These are phyloP conservation scores for Bruguiera hainesii DNA, from an alignment of 441 rosid genomes.

Conservation along the genomic window DNA sequence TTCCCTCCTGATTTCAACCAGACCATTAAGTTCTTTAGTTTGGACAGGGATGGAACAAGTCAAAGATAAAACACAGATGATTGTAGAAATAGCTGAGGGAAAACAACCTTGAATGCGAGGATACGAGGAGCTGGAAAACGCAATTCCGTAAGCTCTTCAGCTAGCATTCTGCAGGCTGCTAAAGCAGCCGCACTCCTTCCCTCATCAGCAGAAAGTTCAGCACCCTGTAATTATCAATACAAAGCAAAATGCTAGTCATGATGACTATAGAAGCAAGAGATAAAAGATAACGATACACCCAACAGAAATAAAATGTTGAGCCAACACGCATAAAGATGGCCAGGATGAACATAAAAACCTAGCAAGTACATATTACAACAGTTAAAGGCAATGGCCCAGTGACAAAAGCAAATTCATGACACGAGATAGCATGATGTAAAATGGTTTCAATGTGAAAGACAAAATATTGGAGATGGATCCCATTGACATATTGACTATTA, in stretches of 20 bases:
- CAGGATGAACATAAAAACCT: too few species aligned
- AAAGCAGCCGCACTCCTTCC: conserved; percentile 86
- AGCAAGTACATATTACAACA: too few species aligned
- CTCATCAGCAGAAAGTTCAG: conserved; percentile 84
- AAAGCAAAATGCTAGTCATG: background rate
- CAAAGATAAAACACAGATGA: background rate
- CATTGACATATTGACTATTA: too few species aligned
- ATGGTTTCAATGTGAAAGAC: too few species aligned
- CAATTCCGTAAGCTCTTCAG: conserved; percentile 87
- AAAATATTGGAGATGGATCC: too few species aligned
- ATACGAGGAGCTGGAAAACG: conserved; percentile 97
- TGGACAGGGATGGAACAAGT: conserved; percentile 1
- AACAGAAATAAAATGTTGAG: background rate
- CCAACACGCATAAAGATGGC: background rate
- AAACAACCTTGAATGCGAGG: conserved; percentile 84
- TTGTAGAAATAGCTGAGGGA: conserved; percentile 2
- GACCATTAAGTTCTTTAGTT: conserved; percentile 14
- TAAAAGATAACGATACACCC: background rate
- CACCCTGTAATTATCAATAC: conserved; percentile 54
- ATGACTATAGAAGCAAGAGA: background rate
- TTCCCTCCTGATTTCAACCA: conserved; percentile 66
- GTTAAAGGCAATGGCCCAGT: too few species aligned
- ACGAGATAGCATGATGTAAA: too few species aligned
- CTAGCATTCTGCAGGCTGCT: conserved; percentile 95
- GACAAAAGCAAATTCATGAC: too few species aligned